Evolutionary conservation across 2,329 filamentous ascomycete species (phyloP).

Genomic region (Pyricularia sp.): DNA sequence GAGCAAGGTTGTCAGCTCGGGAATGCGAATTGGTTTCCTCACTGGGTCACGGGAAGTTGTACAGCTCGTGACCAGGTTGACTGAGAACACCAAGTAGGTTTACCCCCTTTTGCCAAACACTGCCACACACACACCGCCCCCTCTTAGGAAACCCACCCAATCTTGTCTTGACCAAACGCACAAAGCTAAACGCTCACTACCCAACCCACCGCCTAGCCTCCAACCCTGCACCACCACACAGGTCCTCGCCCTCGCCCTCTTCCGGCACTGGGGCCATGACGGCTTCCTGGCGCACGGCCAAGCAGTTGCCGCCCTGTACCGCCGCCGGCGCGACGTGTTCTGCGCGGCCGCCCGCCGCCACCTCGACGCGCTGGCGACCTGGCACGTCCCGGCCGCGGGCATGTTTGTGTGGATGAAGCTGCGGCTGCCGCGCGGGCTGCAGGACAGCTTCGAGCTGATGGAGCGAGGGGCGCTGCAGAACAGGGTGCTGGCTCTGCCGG

Average conservation of each 20-base stretch:
- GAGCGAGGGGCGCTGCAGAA: not conserved
- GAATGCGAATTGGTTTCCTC: conserved; percentile 9
- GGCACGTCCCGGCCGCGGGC: not conserved
- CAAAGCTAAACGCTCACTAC: not conserved
- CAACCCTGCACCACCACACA: not conserved
- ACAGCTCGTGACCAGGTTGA: not conserved
- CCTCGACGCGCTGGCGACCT: not conserved
- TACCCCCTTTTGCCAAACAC: not conserved
- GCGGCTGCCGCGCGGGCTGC: not conserved
- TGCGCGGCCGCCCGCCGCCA: not conserved
- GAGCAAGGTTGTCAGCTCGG: conserved; percentile 10
- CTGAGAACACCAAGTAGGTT: not conserved
- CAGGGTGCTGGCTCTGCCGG: not conserved
- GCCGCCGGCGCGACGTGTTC: not conserved
- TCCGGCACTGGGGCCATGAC: conserved; percentile 3
- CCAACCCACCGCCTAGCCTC: not conserved
- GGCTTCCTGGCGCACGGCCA: not conserved
- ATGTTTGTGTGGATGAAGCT: not conserved
- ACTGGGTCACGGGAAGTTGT: not conserved
- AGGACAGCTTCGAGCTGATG: not conserved
- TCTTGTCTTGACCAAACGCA: too few relatives aligned
- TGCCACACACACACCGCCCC: too few relatives aligned
- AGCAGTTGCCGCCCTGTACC: not conserved
- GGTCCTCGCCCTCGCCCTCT: not conserved
- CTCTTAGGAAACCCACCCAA: too few relatives aligned